Percentiles rank a stretch among this genome's conserved stretches.
These are phyloP conservation scores for Solanum virginianum DNA, from an alignment of 257 asterid genomes.

Conservation along the genomic window DNA sequence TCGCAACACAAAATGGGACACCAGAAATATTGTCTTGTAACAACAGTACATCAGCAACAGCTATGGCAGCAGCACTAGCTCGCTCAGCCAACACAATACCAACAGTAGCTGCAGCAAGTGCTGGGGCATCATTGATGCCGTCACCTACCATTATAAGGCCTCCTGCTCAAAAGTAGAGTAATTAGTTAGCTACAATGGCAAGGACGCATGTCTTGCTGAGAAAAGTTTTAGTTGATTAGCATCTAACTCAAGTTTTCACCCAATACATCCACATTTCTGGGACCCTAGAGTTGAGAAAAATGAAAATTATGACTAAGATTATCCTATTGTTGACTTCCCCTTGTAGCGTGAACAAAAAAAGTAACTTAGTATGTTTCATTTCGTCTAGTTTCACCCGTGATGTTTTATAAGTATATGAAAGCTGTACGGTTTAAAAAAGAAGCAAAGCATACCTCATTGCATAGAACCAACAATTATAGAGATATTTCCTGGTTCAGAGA, in stretches of 20 bases:
- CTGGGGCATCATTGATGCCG: constrained; percentile 98
- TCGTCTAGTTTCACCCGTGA: neutral
- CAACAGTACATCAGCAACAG: constrained; percentile 89
- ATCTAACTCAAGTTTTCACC: neutral
- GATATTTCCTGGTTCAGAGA: neutral
- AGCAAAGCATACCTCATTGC: neutral
- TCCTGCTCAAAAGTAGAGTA: constrained; percentile 20
- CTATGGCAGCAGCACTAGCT: constrained; percentile 97
- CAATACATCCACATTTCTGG: neutral
- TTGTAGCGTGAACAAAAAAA: neutral
- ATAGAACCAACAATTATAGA: neutral
- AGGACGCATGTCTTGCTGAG: neutral
- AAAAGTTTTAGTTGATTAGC: neutral
- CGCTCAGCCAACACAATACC: constrained; percentile 95
- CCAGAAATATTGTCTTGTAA: constrained; percentile 89
- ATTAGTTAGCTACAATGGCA: constrained; percentile 9
- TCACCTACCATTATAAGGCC: constrained; percentile 99
- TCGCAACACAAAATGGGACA: constrained; percentile 85
- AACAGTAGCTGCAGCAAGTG: constrained; percentile 93
- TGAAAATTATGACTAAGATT: neutral
- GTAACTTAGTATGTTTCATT: neutral
- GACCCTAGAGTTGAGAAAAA: neutral
- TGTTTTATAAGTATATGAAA: neutral
- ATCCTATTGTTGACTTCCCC: neutral
- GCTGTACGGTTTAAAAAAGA: neutral